Base-by-base conservation (phyloP, 345 rosid genomes). In the Hibiscus syriacus region DNA sequence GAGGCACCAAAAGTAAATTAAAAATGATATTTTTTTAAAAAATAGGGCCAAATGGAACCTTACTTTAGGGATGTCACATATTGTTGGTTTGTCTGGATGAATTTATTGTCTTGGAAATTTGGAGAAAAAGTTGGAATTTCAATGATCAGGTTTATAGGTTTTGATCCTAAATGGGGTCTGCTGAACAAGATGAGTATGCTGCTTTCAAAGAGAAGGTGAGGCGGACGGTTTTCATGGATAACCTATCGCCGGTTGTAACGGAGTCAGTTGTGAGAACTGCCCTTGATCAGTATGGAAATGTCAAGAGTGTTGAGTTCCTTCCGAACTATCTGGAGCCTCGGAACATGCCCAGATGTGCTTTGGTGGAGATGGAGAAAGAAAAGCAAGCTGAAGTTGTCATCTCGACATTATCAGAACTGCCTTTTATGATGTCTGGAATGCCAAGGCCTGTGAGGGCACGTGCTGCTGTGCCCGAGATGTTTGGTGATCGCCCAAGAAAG, bases 361-460 rank as follows among this genome's bases (percentile, higher is more conserved):
- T 94, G 57, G 89, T 91, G 54, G 95, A 87, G 83, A 83, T 91
- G 90, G 80, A 79, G 48, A 55, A 67, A 0, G 30, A 49, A 2
- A 66, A 83, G 41, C 75, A 71, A 71, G 95, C 92, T 0, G 65
- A 68, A 36, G 76, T 39, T 0, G 78, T 86, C 2, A 59, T 80
- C 52, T 19, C 72, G 0, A 67, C 58, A 26, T 17, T 89, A 0
- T 17, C 71, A 0, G 70, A 80, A 36, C 74, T 65, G 27, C 97
- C 96, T 5, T 85, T 91, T 68, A 91, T 91, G 98, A 77, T 89
- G 19, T 72, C 68, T 62, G 98, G 99, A 69, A 91, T 85, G 87
- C 99, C 98, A 0, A 85, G 96, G 80, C 93, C 95, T 49, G 93
- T 84, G 17, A 86, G 88, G 64, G 99, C 95, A 48, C 57, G 57